phyloP scores from a whole-genome alignment of 352 stramenopile species.

The Pythium brachiatum region DNA sequence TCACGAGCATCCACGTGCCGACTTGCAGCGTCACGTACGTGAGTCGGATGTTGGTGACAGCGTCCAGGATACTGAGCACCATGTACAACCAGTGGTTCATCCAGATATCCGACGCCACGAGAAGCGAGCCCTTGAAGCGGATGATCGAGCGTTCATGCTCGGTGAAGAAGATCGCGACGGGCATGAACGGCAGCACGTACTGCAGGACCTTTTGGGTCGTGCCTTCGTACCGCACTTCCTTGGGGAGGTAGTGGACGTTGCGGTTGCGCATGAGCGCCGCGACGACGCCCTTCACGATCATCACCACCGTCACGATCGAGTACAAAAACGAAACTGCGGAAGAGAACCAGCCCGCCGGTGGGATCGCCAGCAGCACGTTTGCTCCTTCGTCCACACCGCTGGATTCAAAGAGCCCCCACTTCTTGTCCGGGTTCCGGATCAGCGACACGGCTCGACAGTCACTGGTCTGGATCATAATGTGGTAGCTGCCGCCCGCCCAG shows the following conservation, averaged over 20 bases:
- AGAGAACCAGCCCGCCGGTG: constrained; percentile 44
- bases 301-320: constrained; percentile 40
- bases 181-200: constrained; percentile 51
- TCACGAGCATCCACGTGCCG: constrained; percentile 60
- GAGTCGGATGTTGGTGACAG: constrained; percentile 43
- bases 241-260: constrained; percentile 44
- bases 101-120: constrained; percentile 62
- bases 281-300: constrained; percentile 43
- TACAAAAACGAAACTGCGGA: constrained; percentile 39
- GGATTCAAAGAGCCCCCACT: constrained; percentile 49
- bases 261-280: constrained; percentile 38
- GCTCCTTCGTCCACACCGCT: constrained; percentile 36
- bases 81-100: constrained; percentile 80
- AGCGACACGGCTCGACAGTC: constrained; percentile 38
- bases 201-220: constrained; percentile 25
- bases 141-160: constrained; percentile 44
- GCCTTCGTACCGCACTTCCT: constrained; percentile 32
- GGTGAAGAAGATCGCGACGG: constrained; percentile 34
- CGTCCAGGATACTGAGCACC: constrained; percentile 48
- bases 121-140: constrained; percentile 48
- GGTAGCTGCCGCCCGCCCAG: constrained; percentile 45
- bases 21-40: constrained; percentile 54
- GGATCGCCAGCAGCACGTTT: constrained; percentile 43
- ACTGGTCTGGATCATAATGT: constrained; percentile 50
- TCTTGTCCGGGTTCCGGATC: constrained; percentile 34